Percentiles rank a stretch among this genome's conserved stretches.
These are phyloP conservation scores for Scedosporium dehoogii DNA, from an alignment of 2,329 filamentous ascomycete species.

Conservation along the genomic window DNA sequence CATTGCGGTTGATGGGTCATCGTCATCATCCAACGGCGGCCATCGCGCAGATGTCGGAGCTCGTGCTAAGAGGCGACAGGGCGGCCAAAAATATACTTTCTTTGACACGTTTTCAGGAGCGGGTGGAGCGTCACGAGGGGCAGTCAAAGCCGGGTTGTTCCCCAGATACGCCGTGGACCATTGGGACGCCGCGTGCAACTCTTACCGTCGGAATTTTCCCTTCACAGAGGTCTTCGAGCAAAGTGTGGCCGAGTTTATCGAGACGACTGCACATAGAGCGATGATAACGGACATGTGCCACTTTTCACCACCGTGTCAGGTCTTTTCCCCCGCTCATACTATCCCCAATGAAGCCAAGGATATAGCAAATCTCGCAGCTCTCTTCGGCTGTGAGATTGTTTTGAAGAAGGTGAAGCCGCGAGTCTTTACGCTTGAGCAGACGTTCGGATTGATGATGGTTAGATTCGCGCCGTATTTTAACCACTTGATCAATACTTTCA, in stretches of 20 bases:
- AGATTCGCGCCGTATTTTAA: constrained; percentile 47
- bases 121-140: constrained; percentile 61
- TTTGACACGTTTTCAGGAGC: constrained; percentile 66
- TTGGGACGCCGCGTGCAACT: constrained; percentile 42
- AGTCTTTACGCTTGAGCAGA: constrained; percentile 70
- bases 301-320: constrained; percentile 68
- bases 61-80: background rate
- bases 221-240: constrained; percentile 35
- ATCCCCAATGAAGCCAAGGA: constrained; percentile 54
- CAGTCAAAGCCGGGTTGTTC: constrained; percentile 44
- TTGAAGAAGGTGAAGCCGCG: constrained; percentile 52
- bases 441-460: constrained; percentile 52
- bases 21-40: no score
- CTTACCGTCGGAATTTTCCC: constrained; percentile 50
- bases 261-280: constrained; percentile 21
- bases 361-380: constrained; percentile 54
- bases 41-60: no score
- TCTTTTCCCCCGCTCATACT: constrained; percentile 65
- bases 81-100: constrained; percentile 48
- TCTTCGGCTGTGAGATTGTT: constrained; percentile 44
- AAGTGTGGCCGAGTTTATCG: constrained; percentile 38
- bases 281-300: constrained; percentile 55
- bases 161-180: constrained; percentile 57
- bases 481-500: constrained; percentile 53
- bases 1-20: constrained; percentile 16